These are phyloP conservation scores for Fraxinus excelsior DNA, from an alignment of 257 asterid genomes.

Conservation along the genomic window DNA sequence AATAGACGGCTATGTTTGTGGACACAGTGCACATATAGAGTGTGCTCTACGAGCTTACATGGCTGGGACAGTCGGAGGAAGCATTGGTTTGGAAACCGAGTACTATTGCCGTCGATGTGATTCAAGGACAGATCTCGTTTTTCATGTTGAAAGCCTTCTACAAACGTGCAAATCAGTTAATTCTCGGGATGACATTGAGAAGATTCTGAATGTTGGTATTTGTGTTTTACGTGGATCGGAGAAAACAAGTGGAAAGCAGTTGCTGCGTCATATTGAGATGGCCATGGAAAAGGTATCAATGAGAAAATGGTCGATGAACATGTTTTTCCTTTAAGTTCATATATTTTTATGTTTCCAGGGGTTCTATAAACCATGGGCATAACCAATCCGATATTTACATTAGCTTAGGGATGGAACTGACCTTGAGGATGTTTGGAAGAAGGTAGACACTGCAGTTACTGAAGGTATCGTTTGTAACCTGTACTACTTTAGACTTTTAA, in stretches of 20 bases:
- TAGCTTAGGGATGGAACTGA: conserved; percentile 66
- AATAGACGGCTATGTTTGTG: conserved; percentile 53
- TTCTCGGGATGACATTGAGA: conserved; percentile 50
- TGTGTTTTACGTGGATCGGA: conserved; percentile 56
- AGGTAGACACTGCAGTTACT: conserved; percentile 36
- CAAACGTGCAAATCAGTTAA: conserved; percentile 47
- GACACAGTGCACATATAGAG: conserved; percentile 73
- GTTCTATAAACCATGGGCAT: conserved; percentile 19
- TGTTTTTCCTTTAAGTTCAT: conserved; percentile 23
- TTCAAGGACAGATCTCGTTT: conserved; percentile 67
- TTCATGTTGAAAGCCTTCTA: conserved; percentile 56
- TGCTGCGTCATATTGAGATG: conserved; percentile 48
- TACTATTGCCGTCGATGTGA: conserved; percentile 89
- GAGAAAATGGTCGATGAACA: conserved; percentile 34
- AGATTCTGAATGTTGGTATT: conserved; percentile 51
- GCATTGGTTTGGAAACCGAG: conserved; percentile 78
- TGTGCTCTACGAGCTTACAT: conserved; percentile 79
- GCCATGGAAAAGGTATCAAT: conserved; percentile 67
- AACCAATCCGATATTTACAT: conserved; percentile 33
- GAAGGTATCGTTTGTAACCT: conserved; percentile 36
- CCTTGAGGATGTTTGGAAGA: conserved; percentile 53
- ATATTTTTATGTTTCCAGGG: conserved; percentile 18
- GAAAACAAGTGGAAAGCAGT: conserved; percentile 49
- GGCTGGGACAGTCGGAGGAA: conserved; percentile 89
- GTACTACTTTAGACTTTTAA: conserved; percentile 7